These are phyloP conservation scores for Malassezia furfur DNA, from an alignment of 1,284 basidiomycete genomes.

Conservation along the genomic window DNA sequence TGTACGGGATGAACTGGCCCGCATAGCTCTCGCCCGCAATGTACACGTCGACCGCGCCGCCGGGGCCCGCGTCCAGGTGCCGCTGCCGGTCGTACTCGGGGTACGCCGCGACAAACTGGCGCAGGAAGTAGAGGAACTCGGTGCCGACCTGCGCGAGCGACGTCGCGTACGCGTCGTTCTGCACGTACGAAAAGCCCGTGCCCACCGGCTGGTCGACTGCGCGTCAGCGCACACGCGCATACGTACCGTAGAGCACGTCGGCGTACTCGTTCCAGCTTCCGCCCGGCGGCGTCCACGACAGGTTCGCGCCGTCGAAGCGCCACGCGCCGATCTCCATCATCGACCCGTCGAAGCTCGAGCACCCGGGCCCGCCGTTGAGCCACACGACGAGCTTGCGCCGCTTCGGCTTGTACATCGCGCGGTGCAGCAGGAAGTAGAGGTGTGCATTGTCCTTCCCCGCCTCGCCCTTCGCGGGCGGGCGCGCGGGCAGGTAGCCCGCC, in stretches of 20 bases:
- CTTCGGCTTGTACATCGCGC: conserved; percentile 75
- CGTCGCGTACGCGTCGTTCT: conserved; percentile 75
- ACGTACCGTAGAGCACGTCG: conserved; percentile 70
- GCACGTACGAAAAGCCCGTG: conserved; percentile 82
- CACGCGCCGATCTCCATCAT: conserved; percentile 98
- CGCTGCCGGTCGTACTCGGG: conserved; percentile 62
- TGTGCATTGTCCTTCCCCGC: conserved; percentile 56
- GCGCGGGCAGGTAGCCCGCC: conserved; percentile 39
- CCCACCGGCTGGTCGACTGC: conserved; percentile 83
- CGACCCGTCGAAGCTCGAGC: conserved; percentile 89
- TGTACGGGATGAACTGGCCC: conserved; percentile 49
- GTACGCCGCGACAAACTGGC: conserved; percentile 79
- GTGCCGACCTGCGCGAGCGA: conserved; percentile 58
- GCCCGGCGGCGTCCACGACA: conserved; percentile 59
- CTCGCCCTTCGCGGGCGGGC: conserved; percentile 7
- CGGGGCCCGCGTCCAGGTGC: conserved; percentile 27
- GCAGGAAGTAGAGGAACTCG: conserved; percentile 74
- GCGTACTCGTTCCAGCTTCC: conserved; percentile 98
- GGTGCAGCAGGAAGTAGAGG: conserved; percentile 79
- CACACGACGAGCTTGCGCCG: conserved; percentile 83
- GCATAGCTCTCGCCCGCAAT: conserved; percentile 21
- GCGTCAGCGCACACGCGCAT: background rate
- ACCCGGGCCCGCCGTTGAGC: conserved; percentile 95
- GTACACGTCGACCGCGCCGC: conserved; percentile 63
- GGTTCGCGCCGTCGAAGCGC: conserved; percentile 60